These are phyloP conservation scores for Fraxinus baroniana DNA, from an alignment of 305 asterid species.

Conservation along the genomic window DNA sequence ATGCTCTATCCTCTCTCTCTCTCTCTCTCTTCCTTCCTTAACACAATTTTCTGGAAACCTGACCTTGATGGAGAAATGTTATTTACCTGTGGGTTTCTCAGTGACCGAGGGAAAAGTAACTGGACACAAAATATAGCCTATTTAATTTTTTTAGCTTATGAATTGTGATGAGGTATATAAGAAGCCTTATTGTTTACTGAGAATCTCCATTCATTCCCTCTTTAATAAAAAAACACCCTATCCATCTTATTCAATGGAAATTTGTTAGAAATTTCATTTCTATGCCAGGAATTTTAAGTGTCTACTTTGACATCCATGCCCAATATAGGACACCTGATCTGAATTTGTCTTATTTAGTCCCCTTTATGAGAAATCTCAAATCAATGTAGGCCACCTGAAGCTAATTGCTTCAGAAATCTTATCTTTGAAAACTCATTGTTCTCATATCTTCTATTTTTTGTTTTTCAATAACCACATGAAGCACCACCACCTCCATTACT, in stretches of 20 bases:
- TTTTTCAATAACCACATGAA: neutral
- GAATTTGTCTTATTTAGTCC: neutral
- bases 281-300: slow-evolving; percentile 6
- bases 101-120: neutral
- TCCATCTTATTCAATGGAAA: slow-evolving; percentile 2
- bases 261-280: neutral
- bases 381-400: neutral
- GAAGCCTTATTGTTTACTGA: slow-evolving; percentile 28
- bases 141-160: slow-evolving; percentile 28
- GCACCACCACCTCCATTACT: neutral
- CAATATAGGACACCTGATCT: neutral
- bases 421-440: neutral
- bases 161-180: slow-evolving; percentile 30
- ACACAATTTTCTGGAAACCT: slow-evolving; percentile 8
- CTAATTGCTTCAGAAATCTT: neutral
- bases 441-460: neutral
- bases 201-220: slow-evolving; percentile 12
- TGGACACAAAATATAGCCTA: neutral
- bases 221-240: neutral
- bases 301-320: slow-evolving; percentile 7
- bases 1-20: neutral
- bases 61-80: slow-evolving; percentile 10
- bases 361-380: neutral
- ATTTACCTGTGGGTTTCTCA: slow-evolving; percentile 1
- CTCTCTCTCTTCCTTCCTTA: neutral